Evolutionary conservation across 2,329 filamentous ascomycete species (phyloP).

Genomic region (Fusarium sacchari): DNA sequence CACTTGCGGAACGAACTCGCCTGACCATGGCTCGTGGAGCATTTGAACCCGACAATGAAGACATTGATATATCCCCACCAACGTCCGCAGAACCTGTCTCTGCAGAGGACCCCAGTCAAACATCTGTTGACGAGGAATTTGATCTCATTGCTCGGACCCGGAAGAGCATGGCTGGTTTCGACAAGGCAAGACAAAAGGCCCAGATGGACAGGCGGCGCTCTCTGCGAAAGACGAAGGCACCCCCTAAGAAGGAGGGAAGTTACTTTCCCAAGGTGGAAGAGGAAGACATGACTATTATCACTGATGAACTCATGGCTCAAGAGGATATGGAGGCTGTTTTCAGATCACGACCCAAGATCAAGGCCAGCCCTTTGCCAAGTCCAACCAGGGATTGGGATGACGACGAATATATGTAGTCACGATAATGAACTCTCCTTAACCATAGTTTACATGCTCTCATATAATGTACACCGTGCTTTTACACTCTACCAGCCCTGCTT

Average conservation of each 20-base stretch:
- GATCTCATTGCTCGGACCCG: constrained; percentile 68
- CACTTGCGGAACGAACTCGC: constrained; percentile 81
- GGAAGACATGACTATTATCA: constrained; percentile 58
- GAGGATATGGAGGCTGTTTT: constrained; percentile 88
- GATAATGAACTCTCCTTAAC: constrained; percentile 23
- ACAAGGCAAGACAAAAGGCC: constrained; percentile 68
- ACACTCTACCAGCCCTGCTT: constrained; percentile 77
- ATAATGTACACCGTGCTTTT: constrained; percentile 42
- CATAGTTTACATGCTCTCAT: constrained; percentile 41
- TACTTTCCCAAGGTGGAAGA: constrained; percentile 62
- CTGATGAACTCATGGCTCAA: constrained; percentile 74
- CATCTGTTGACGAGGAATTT: constrained; percentile 43
- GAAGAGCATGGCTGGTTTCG: constrained; percentile 70
- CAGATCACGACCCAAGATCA: constrained; percentile 82
- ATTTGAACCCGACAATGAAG: constrained; percentile 46
- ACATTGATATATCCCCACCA: constrained; percentile 39
- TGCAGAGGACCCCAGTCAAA: constrained; percentile 33
- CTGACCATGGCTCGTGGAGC: constrained; percentile 78
- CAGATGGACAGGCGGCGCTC: constrained; percentile 66
- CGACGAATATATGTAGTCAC: constrained; percentile 40
- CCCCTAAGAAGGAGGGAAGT: constrained; percentile 53
- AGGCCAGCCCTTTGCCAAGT: constrained; percentile 73
- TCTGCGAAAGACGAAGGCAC: constrained; percentile 56
- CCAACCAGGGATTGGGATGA: constrained; percentile 53
- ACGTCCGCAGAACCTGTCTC: constrained; percentile 11